Conservation (phyloP, 116 monocot genomes). For the Papilionanthe hybrid region DNA sequence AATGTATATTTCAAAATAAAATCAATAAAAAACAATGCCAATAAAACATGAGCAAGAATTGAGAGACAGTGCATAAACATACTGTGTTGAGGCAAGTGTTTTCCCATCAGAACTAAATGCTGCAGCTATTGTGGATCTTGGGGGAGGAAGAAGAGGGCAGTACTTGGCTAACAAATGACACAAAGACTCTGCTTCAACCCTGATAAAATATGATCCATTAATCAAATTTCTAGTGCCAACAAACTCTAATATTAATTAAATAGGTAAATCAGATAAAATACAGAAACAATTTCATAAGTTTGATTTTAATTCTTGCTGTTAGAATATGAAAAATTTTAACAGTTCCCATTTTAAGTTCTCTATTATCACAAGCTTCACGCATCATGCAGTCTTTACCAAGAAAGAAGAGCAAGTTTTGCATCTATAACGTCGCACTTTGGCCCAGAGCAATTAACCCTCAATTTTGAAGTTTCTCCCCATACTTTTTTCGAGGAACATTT, state of each 20-base stretch:
- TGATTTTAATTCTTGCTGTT: neutral
- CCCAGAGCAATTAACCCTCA: conserved; percentile 14
- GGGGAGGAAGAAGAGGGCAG: conserved; percentile 53
- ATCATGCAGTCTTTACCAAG: conserved; percentile 48
- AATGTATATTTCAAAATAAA: conserved; percentile 9
- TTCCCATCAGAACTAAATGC: conserved; percentile 58
- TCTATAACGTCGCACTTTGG: conserved; percentile 34
- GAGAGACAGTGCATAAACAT: conserved; percentile 13
- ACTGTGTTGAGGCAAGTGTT: conserved; percentile 65
- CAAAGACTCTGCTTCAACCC: conserved; percentile 55
- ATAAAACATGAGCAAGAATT: conserved; percentile 1
- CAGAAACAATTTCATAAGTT: neutral
- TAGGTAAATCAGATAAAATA: neutral
- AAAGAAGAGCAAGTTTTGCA: conserved; percentile 55
- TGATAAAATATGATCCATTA: conserved; percentile 9
- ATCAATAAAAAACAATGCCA: neutral
- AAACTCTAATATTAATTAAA: neutral
- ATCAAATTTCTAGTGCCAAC: neutral
- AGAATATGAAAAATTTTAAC: neutral
- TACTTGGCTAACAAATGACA: conserved; percentile 45
- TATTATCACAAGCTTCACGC: neutral
- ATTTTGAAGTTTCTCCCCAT: conserved; percentile 20
- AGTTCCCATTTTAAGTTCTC: neutral
- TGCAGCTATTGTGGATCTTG: conserved; percentile 63
- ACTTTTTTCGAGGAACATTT: conserved; percentile 40